Conservation (phyloP, 371 early-diverging fungal genomes). For the Capniomyces stellatus region DNA sequence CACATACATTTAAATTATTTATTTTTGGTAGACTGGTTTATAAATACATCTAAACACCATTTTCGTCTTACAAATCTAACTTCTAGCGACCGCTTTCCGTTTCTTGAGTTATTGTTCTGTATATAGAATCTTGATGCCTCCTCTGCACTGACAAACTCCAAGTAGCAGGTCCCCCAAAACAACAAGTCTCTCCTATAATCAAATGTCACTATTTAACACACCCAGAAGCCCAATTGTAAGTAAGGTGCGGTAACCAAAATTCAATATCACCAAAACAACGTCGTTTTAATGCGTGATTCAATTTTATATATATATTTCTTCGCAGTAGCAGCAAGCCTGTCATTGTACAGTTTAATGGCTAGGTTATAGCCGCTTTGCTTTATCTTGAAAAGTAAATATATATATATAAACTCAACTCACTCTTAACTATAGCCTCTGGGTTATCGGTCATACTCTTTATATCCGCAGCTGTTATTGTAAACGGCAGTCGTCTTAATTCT, state of each 20-base stretch:
- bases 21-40: too few species aligned
- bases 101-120: not conserved
- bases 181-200: not conserved
- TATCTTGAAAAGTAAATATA: too few species aligned
- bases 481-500: not conserved
- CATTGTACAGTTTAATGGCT: too few species aligned
- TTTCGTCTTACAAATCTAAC: not conserved
- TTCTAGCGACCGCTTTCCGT: not conserved
- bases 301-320: too few species aligned
- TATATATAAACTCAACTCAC: too few species aligned
- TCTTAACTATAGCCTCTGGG: not conserved
- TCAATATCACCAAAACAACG: too few species aligned
- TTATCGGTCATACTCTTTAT: not conserved
- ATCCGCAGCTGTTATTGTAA: not conserved
- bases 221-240: not conserved
- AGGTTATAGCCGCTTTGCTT: too few species aligned
- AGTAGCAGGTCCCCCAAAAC: not conserved
- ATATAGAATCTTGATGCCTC: constrained; percentile 1
- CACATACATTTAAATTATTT: too few species aligned
- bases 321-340: too few species aligned
- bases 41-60: too few species aligned
- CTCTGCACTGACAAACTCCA: not conserved
- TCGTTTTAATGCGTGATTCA: too few species aligned
- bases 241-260: too few species aligned
- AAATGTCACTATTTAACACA: not conserved